Percentiles rank a stretch among this genome's conserved stretches.
These are phyloP conservation scores for Perilla frutescens DNA, from an alignment of 257 asterid species.

Conservation along the genomic window DNA sequence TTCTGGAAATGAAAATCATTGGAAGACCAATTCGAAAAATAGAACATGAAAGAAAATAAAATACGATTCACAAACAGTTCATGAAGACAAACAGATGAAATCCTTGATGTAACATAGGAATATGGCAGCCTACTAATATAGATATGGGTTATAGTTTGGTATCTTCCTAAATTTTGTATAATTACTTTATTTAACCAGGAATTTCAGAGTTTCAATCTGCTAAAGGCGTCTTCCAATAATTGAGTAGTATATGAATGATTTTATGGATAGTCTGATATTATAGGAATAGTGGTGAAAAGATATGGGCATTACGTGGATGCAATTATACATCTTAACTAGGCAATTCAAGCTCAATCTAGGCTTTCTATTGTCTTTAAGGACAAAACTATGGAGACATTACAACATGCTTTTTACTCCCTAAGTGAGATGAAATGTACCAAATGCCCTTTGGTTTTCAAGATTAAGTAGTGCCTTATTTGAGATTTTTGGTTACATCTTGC, in stretches of 20 bases:
- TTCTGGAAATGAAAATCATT: neutral
- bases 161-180: neutral
- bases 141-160: neutral
- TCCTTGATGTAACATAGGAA: constrained; percentile 10
- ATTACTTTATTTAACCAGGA: constrained; percentile 3
- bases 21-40: neutral
- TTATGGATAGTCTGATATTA: constrained; percentile 16
- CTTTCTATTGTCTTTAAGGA: neutral
- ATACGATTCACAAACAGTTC: constrained; percentile 1
- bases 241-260: neutral
- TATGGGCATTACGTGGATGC: neutral
- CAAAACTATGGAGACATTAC: constrained; percentile 5
- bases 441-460: neutral
- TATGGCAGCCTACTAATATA: constrained; percentile 5
- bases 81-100: neutral
- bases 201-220: constrained; percentile 10
- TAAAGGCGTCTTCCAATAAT: neutral
- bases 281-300: constrained; percentile 12
- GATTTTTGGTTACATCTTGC: neutral
- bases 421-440: constrained; percentile 15
- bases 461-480: neutral
- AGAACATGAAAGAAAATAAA: neutral
- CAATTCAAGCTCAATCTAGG: neutral
- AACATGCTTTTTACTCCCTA: constrained; percentile 19
- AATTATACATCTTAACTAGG: constrained; percentile 21